Evolutionary conservation across 2,329 filamentous ascomycete genomes (phyloP), one percentile per base, ranked within the genome.

Genomic region (Fusarium tjaetaba): DNA sequence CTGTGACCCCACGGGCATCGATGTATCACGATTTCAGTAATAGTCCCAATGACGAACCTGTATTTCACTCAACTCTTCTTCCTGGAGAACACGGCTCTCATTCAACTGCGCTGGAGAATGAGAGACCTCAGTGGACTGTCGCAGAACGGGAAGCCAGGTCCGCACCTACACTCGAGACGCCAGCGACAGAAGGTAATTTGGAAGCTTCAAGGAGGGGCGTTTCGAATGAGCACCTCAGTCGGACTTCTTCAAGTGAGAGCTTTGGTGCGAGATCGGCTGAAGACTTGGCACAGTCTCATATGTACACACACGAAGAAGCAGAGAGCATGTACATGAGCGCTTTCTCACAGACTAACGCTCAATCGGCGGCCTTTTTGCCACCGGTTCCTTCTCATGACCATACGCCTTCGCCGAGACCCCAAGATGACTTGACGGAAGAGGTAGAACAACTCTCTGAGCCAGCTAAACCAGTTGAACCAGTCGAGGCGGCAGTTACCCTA

Each of bases 281-380:
- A 39, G 89, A 91, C 68, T 83, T 93, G 26, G 82, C 88, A 7
- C 84, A 89, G 70, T 96, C 94, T 10, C 91, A 89, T 45, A 78
- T 95, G 3, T 96, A 93, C 77, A 94, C 89, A 41, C 93, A 94
- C 66, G 92, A 94, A 70, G 93, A 96, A 71, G 93, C 93, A 0
- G 91, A 94, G 78, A 96, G 94, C 80, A 93, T 97, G 91, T 97
- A 96, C 76, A 92, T 95, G 91, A 96, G 90, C 71, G 90, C 90
- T 3, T 88, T 92, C 58, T 92, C 90, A 5, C 82, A 87, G 32
- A 80, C 82, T 4, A 80, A 82, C 39, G 78, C 79, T 5, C 79
- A 82, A 15, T 77, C 61, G 4, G 61, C 65, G 11, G 48, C 56
- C 5, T 28, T 49, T 10, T 28, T 56, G 11, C 58, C 71, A 18